phyloP scores from a whole-genome alignment of 1,139 yeast genomes.

The Saccharomycopsis phalli region DNA sequence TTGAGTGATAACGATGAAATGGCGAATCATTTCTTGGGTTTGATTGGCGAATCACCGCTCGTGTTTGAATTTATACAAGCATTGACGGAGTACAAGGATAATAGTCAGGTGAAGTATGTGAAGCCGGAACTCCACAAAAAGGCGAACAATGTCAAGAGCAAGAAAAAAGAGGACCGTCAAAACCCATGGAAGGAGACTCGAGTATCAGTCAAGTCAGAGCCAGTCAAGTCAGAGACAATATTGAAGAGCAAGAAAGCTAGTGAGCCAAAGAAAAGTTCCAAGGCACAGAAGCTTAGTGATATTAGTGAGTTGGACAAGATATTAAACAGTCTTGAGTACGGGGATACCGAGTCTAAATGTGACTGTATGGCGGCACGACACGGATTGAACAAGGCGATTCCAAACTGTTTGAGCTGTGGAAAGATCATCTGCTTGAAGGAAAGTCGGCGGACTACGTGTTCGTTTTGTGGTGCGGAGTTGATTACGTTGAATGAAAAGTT shows the following conservation, averaged over 20 bases:
- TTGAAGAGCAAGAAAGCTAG: slow-evolving; percentile 21
- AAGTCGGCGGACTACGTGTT: slow-evolving; percentile 79
- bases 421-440: slow-evolving; percentile 85
- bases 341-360: slow-evolving; percentile 32
- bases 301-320: slow-evolving; percentile 13
- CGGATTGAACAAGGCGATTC: slow-evolving; percentile 81
- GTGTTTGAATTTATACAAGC: slow-evolving; percentile 32
- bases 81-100: slow-evolving; percentile 5
- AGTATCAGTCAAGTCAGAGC: not conserved
- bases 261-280: slow-evolving; percentile 23
- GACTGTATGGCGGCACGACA: slow-evolving; percentile 81
- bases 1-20: slow-evolving; percentile 37
- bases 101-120: slow-evolving; percentile 3
- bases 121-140: not conserved
- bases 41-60: slow-evolving; percentile 45
- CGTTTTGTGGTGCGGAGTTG: slow-evolving; percentile 67
- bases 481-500: slow-evolving; percentile 49
- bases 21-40: slow-evolving; percentile 39
- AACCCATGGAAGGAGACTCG: not conserved
- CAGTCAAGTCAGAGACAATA: slow-evolving; percentile 21
- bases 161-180: not conserved
- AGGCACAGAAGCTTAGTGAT: slow-evolving; percentile 18
- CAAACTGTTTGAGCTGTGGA: slow-evolving; percentile 92
- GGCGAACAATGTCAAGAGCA: not conserved
- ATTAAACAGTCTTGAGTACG: slow-evolving; percentile 12